phyloP scores from a whole-genome alignment of 192 early-diverging fungal genomes.

The Backusella psychrophila region DNA sequence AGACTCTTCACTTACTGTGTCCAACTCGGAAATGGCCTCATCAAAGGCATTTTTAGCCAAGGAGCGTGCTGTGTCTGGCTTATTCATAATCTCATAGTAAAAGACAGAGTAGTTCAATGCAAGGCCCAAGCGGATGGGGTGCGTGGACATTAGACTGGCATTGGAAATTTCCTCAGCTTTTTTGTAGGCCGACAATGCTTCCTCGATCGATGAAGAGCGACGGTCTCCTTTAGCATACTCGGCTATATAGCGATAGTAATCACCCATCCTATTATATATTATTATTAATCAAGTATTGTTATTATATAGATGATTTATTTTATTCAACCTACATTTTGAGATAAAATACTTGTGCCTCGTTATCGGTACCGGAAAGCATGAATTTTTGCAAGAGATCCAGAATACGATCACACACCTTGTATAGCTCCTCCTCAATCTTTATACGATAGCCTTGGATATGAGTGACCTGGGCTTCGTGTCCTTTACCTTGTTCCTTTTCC shows the following conservation, averaged over 20 bases:
- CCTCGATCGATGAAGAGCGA: constrained; percentile 70
- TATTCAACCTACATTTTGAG: constrained; percentile 80
- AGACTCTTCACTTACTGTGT: constrained; percentile 88
- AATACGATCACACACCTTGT: constrained; percentile 90
- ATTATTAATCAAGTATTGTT: not conserved
- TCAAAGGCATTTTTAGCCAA: constrained; percentile 94
- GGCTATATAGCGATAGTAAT: constrained; percentile 97
- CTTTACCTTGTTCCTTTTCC: constrained; percentile 95
- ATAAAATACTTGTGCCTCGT: constrained; percentile 97
- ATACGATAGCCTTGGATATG: constrained; percentile 86
- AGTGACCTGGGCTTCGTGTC: constrained; percentile 83
- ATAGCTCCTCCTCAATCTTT: constrained; percentile 91
- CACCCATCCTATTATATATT: constrained; percentile 67
- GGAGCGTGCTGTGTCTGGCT: constrained; percentile 92
- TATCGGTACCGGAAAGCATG: constrained; percentile 81
- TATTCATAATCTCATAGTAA: constrained; percentile 98
- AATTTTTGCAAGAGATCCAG: constrained; percentile 83
- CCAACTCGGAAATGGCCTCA: constrained; percentile 93
- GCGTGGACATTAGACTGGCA: constrained; percentile 75
- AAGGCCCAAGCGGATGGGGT: constrained; percentile 96
- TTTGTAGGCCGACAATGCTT: constrained; percentile 77
- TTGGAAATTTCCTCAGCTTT: constrained; percentile 84
- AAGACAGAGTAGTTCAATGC: constrained; percentile 98
- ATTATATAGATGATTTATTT: not conserved
- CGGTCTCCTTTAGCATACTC: constrained; percentile 84